Evolutionary conservation across 2,329 filamentous ascomycete species (phyloP).

Genomic region (Fusarium secorum): DNA sequence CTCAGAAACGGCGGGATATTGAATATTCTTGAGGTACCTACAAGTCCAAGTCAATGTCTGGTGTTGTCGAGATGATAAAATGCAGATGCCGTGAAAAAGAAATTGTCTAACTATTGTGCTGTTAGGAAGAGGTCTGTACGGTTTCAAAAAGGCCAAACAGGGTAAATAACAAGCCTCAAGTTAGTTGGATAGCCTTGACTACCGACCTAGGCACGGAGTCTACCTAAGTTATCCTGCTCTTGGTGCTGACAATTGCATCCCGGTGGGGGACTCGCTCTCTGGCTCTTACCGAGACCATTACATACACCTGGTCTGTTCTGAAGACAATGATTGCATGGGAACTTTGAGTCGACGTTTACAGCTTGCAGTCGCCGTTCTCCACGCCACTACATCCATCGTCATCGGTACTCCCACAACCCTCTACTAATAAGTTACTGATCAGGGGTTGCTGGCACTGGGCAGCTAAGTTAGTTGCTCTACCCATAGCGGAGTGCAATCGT

Average conservation of each 20-base stretch:
- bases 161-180: not conserved
- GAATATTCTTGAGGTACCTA: constrained; percentile 19
- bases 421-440: constrained; percentile 17
- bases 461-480: constrained; percentile 6
- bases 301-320: constrained; percentile 8
- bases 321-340: constrained; percentile 27
- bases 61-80: constrained; percentile 13
- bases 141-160: not conserved
- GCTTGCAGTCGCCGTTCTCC: constrained; percentile 16
- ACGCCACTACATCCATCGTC: constrained; percentile 42
- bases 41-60: constrained; percentile 3
- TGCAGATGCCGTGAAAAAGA: not conserved
- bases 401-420: constrained; percentile 35
- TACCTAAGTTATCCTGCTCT: constrained; percentile 12
- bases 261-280: constrained; percentile 29
- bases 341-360: constrained; percentile 8
- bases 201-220: not conserved
- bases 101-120: not conserved
- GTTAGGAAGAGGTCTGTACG: not conserved
- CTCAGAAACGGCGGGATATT: constrained; percentile 22
- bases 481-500: constrained; percentile 1
- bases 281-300: constrained; percentile 24
- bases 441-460: constrained; percentile 6
- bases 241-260: constrained; percentile 26
- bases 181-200: not conserved